Evolutionary conservation across 1,284 basidiomycete genomes (phyloP), one percentile per base, ranked within the genome.

Genomic region (Moesziomyces sp.): DNA sequence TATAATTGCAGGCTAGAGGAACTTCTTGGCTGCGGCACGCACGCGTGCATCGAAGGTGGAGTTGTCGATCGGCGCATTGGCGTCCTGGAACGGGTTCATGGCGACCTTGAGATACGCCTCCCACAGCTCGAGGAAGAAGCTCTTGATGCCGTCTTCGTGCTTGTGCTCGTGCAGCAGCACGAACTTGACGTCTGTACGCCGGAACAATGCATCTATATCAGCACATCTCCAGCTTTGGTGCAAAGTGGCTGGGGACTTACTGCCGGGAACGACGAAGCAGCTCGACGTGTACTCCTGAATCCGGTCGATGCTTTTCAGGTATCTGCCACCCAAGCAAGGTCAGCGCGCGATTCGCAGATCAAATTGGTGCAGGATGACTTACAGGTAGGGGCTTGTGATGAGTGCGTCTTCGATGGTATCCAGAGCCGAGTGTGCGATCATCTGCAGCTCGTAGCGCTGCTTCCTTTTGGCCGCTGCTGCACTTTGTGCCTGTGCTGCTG

Each of bases 121-220:
- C 82, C 82, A 83, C 19, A 79, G 76, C n/a, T 83, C 82, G 47
- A 79, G 64, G 52, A 83, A 77, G 58, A 83, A 83, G 54, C 76
- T 79, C 13, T 79, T 69, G 46, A 83, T 83, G 0, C 82, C 82
- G 16, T 83, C 82, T 62, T 83, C 82, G 51, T 81, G 78, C 56
- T 75, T 81, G 65, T 82, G 81, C 50, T 83, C 81, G 60, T 83
- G 82, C 3, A 83, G 74, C 6, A 83, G 68, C 23, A 83, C 60
- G 52, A 83, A 76, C 52, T 82, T 83, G 38, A 81, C 57, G 53
- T 81, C 80, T 82, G 58, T 3, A 9, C n/a, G 11, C 42, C n/a
- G 42, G 19, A 26, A 18, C 5, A 19, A 7, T 3, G 18, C n/a
- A 24, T 7, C 50, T 52, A 5, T 40, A 21, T 52, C 11, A 24